Percentiles rank a stretch among this genome's conserved stretches.
Conservation (phyloP, 2,329 filamentous ascomycete species). For the Massarina eburnea region DNA sequence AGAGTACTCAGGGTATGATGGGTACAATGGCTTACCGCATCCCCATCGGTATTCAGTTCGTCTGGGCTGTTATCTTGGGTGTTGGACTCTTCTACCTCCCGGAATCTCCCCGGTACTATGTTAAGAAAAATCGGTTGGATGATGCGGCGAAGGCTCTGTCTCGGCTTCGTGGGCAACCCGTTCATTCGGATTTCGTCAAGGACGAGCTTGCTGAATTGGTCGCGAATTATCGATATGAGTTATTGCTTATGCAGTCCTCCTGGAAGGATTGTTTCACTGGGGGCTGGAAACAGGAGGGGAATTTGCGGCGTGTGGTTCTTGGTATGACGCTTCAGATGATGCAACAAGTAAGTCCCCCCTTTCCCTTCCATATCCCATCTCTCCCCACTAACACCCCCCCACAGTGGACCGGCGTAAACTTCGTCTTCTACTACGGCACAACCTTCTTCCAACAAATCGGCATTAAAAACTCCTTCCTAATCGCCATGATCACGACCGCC, state of each 20-base stretch:
- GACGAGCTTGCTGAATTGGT: slow-evolving; percentile 81
- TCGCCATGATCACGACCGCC: slow-evolving; percentile 81
- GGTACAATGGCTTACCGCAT: slow-evolving; percentile 72
- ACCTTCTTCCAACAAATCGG: slow-evolving; percentile 80
- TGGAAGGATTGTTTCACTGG: slow-evolving; percentile 69
- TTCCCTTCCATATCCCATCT: background rate
- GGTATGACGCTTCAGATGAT: slow-evolving; percentile 54
- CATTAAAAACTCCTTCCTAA: slow-evolving; percentile 77
- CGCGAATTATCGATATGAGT: slow-evolving; percentile 85
- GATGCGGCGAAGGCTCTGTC: slow-evolving; percentile 64
- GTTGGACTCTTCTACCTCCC: slow-evolving; percentile 74
- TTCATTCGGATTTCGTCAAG: slow-evolving; percentile 73
- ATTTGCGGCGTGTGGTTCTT: slow-evolving; percentile 51
- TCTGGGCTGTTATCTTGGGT: slow-evolving; percentile 76
- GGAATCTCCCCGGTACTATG: slow-evolving; percentile 82
- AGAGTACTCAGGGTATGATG: slow-evolving; percentile 64
- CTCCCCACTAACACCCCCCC: background rate
- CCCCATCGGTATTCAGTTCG: slow-evolving; percentile 76
- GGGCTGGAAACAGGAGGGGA: slow-evolving; percentile 55
- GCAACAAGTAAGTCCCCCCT: slow-evolving; percentile 43
- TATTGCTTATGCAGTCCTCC: slow-evolving; percentile 53
- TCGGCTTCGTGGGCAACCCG: slow-evolving; percentile 72
- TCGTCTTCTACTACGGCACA: slow-evolving; percentile 60
- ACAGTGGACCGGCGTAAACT: background rate
- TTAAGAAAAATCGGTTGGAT: slow-evolving; percentile 73